phyloP scores from a whole-genome alignment of 2,329 filamentous ascomycete genomes.

The Botrytis cinerea region DNA sequence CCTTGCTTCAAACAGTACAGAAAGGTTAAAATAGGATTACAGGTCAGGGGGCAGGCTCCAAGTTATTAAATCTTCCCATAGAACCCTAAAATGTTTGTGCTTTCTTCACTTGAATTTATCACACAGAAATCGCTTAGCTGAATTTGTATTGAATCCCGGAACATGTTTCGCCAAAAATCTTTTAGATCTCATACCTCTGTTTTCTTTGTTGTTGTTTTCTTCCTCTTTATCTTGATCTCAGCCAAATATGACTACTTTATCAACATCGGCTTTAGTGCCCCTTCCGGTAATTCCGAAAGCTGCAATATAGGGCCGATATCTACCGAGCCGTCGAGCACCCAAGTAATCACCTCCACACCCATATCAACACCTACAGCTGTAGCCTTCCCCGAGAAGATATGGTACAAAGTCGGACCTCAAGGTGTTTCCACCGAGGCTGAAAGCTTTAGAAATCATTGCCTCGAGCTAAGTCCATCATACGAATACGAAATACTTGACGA shows the following conservation, averaged over 20 bases:
- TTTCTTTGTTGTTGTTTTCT: background rate
- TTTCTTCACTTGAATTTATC: background rate
- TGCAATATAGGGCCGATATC: background rate
- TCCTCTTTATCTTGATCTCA: fast-evolving
- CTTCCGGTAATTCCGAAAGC: background rate
- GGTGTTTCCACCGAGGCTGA: background rate
- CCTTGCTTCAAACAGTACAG: too few relatives aligned
- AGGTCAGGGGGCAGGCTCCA: too few relatives aligned
- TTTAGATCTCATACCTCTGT: background rate
- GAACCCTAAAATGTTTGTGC: background rate
- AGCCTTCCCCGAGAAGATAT: background rate
- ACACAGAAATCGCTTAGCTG: background rate
- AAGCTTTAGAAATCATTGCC: background rate
- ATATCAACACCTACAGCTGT: background rate
- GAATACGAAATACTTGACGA: background rate
- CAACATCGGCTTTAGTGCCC: background rate
- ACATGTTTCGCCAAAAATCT: background rate
- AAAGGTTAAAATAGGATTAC: too few relatives aligned
- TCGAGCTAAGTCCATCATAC: background rate
- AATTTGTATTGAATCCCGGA: background rate
- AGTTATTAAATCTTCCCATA: too few relatives aligned
- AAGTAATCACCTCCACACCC: background rate
- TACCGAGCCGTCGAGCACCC: background rate
- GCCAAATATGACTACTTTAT: background rate
- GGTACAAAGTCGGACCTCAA: background rate